A percentile compares a stretch with the other conserved stretches of the same genome.
Conservation (phyloP, 441 rosid genomes). For the Adansonia madagascariensis region DNA sequence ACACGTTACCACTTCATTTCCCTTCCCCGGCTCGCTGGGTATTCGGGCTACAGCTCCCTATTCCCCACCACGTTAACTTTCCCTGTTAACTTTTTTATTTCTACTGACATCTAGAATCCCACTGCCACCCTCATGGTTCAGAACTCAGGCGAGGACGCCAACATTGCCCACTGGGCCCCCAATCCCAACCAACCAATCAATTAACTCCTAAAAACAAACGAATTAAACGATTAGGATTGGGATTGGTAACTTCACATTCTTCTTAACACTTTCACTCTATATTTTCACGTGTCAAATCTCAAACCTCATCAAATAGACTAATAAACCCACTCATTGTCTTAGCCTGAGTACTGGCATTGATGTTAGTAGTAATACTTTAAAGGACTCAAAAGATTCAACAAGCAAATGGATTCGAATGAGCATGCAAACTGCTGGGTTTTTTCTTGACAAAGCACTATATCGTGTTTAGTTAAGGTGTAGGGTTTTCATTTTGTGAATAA, state of each 20-base stretch:
- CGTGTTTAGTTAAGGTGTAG: background rate
- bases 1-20: background rate
- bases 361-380: no score
- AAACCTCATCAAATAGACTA: background rate
- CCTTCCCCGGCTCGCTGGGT: background rate
- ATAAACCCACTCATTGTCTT: background rate
- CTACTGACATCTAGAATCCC: background rate
- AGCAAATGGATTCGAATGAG: background rate
- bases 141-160: background rate
- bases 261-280: background rate
- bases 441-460: background rate
- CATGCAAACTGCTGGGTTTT: background rate
- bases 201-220: background rate
- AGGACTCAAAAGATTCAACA: background rate
- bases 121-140: background rate
- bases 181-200: background rate
- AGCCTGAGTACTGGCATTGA: no score
- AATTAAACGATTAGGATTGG: no score
- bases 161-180: background rate
- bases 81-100: background rate
- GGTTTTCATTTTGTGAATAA: background rate
- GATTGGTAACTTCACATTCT: background rate
- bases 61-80: constrained; percentile 18
- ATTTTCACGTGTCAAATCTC: background rate
- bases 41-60: background rate